Percentiles rank a stretch among this genome's conserved stretches.
phyloP scores from a whole-genome alignment of 2,329 filamentous ascomycete species.

The Calonectria naviculata region DNA sequence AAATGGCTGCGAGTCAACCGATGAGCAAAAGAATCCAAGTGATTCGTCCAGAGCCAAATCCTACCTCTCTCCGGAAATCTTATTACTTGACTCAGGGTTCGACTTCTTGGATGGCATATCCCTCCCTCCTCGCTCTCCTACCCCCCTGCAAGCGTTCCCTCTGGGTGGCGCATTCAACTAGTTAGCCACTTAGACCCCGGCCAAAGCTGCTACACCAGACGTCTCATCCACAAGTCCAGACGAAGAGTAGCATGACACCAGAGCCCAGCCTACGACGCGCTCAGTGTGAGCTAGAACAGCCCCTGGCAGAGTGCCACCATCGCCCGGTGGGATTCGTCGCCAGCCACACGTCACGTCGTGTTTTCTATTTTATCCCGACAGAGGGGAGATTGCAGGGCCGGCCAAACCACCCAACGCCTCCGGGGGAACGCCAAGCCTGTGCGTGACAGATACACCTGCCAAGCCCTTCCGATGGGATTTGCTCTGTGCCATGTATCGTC shows the following conservation, averaged over 20 bases:
- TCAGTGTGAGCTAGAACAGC: not conserved
- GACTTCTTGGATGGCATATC: not conserved
- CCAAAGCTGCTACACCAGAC: slow-evolving; percentile 20
- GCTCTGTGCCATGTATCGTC: not conserved
- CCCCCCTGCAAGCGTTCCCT: not conserved
- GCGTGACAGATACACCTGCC: not conserved
- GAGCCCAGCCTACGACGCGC: not conserved
- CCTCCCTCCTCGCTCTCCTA: not conserved
- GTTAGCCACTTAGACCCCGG: not conserved
- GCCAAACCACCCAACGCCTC: slow-evolving; percentile 1
- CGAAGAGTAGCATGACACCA: slow-evolving; percentile 15
- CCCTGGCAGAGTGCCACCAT: not conserved
- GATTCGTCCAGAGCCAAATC: not conserved
- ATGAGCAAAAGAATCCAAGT: not conserved
- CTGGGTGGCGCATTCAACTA: not conserved
- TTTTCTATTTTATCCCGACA: not conserved
- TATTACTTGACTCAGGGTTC: not conserved
- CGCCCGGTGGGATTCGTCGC: slow-evolving; percentile 5
- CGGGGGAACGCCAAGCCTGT: slow-evolving; percentile 13
- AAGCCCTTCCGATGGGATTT: slow-evolving; percentile 3
- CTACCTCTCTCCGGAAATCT: not conserved
- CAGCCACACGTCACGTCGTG: slow-evolving; percentile 1
- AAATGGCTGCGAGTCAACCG: not conserved
- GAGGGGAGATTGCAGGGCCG: slow-evolving; percentile 22
- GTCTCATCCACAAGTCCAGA: slow-evolving; percentile 20